A percentile compares a stretch with the other conserved stretches of the same genome.
Evolutionary conservation across 1,139 yeast genomes (phyloP).

Genomic region (Pichia inconspicua): DNA sequence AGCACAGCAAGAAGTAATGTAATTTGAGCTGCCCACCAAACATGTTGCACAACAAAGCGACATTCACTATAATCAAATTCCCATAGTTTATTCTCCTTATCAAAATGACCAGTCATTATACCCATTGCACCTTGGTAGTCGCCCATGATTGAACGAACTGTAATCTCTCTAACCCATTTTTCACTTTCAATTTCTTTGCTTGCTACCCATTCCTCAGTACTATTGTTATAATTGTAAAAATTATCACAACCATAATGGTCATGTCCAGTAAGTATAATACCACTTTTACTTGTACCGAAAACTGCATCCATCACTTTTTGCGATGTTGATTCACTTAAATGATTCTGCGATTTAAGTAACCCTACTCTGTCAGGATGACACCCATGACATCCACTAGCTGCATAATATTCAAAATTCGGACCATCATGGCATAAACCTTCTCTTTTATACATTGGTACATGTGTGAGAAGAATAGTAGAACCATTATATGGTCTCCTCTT

Average conservation of each 20-base stretch:
- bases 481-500: constrained; percentile 54
- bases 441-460: constrained; percentile 78
- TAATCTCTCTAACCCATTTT: constrained; percentile 58
- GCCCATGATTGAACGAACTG: constrained; percentile 94
- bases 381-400: constrained; percentile 35
- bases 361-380: constrained; percentile 64
- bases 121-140: constrained; percentile 90
- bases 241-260: constrained; percentile 93
- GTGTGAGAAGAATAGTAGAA: constrained; percentile 76
- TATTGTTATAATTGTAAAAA: constrained; percentile 42
- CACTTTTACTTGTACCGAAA: constrained; percentile 54
- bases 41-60: constrained; percentile 80
- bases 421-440: constrained; percentile 84
- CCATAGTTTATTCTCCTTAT: constrained; percentile 39
- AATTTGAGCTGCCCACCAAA: constrained; percentile 88
- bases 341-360: constrained; percentile 78
- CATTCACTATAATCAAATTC: constrained; percentile 66
- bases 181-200: constrained; percentile 32
- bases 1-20: constrained; percentile 40
- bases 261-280: constrained; percentile 86
- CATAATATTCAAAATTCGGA: constrained; percentile 62
- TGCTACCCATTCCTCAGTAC: constrained; percentile 50
- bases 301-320: constrained; percentile 60
- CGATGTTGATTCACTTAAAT: constrained; percentile 57
- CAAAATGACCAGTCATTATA: constrained; percentile 62